Percentiles rank a stretch among this genome's conserved stretches.
phyloP scores from a whole-genome alignment of 2,329 filamentous ascomycete species.

The Penicillium paneum region DNA sequence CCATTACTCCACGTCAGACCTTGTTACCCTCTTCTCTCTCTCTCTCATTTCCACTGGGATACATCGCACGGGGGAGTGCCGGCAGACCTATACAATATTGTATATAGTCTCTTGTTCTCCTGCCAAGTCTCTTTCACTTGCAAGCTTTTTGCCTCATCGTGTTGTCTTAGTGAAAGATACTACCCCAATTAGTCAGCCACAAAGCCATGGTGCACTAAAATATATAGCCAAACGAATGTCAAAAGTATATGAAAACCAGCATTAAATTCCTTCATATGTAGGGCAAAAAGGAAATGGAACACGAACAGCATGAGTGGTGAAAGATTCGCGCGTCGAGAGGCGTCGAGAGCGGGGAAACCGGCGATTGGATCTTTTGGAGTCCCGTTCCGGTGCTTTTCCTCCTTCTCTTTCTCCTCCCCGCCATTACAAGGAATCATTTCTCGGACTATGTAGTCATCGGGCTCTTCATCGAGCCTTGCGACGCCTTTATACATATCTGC shows the following conservation, averaged over 20 bases:
- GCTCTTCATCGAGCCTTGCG: slow-evolving; percentile 33
- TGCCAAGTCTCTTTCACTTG: neutral
- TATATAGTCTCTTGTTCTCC: neutral
- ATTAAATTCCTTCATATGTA: neutral
- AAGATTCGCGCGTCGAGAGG: slow-evolving; percentile 22
- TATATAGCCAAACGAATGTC: neutral
- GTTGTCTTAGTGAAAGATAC: neutral
- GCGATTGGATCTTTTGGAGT: slow-evolving; percentile 32
- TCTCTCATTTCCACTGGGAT: neutral
- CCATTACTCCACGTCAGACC: neutral
- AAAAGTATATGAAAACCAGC: neutral
- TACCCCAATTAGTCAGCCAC: neutral
- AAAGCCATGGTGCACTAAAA: neutral
- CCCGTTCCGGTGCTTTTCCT: slow-evolving; percentile 34
- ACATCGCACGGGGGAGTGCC: neutral
- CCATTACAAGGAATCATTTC: slow-evolving; percentile 31
- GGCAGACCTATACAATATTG: neutral
- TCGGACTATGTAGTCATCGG: slow-evolving; percentile 42
- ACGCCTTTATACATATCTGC: slow-evolving; percentile 26
- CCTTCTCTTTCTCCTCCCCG: slow-evolving; percentile 31
- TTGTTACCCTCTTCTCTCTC: neutral
- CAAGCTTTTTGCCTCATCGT: neutral
- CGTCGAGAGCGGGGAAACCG: slow-evolving; percentile 33
- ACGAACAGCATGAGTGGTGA: slow-evolving; percentile 1
- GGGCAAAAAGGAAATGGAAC: neutral